These are phyloP conservation scores for Epichloe sp. DNA, from an alignment of 2,329 filamentous ascomycete species.

Conservation along the genomic window DNA sequence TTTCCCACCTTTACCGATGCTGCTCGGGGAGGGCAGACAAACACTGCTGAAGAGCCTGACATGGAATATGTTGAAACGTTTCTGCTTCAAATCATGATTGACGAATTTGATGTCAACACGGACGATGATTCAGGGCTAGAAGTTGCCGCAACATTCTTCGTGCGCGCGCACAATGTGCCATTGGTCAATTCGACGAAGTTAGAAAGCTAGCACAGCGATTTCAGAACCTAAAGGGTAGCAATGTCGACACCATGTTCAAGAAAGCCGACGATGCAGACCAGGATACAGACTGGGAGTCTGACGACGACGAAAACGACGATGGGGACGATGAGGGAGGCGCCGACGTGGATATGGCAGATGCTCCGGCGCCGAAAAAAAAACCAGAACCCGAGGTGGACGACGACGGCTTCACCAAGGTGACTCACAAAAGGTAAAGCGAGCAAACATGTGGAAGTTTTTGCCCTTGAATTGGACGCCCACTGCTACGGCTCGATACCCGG, in stretches of 20 bases:
- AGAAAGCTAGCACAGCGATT: conserved; percentile 50
- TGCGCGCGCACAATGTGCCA: conserved; percentile 48
- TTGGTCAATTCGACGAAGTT: conserved; percentile 53
- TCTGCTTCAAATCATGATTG: conserved; percentile 79
- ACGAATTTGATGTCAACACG: conserved; percentile 88
- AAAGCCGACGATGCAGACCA: conserved; percentile 41
- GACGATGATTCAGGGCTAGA: conserved; percentile 76
- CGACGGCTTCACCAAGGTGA: conserved; percentile 68
- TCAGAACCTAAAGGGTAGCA: conserved; percentile 46
- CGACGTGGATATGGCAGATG: conserved; percentile 58
- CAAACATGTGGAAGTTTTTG: conserved; percentile 2
- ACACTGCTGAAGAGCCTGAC: conserved; percentile 42
- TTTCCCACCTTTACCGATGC: conserved; percentile 51
- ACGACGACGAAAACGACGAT: conserved; percentile 48
- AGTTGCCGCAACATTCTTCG: conserved; percentile 61
- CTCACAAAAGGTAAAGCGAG: conserved; percentile 43
- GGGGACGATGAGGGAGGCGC: conserved; percentile 42
- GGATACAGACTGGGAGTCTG: conserved; percentile 49
- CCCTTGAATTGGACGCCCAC: not conserved
- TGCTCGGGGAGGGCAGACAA: conserved; percentile 14
- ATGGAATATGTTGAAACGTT: conserved; percentile 71
- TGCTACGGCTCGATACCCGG: conserved; percentile 14
- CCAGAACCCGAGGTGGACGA: conserved; percentile 61
- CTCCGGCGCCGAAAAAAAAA: conserved; percentile 51
- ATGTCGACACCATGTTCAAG: conserved; percentile 39